phyloP scores from a whole-genome alignment of 2,329 filamentous ascomycete genomes.

The Raffaelea arxii region DNA sequence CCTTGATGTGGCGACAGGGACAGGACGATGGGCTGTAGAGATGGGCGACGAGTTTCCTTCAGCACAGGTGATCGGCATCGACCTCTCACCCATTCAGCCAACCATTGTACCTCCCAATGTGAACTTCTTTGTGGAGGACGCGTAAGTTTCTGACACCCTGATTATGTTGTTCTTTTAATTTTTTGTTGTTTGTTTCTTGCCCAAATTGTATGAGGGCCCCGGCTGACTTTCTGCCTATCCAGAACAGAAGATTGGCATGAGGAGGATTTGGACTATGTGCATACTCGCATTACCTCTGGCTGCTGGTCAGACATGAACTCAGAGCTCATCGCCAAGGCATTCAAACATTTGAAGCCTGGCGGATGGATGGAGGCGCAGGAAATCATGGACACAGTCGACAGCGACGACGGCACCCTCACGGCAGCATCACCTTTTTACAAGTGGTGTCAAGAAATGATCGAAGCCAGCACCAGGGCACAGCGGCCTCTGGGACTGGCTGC shows the following conservation, averaged over 20 bases:
- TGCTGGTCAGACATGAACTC: constrained; percentile 39
- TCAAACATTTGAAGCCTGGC: constrained; percentile 37
- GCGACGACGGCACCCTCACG: constrained; percentile 18
- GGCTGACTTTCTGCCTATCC: neutral
- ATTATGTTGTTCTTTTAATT: neutral
- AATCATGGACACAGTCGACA: constrained; percentile 18
- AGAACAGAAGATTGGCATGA: constrained; percentile 39
- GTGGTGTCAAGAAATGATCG: constrained; percentile 15
- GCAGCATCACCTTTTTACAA: constrained; percentile 8
- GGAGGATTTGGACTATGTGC: constrained; percentile 45
- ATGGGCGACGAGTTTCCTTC: constrained; percentile 53
- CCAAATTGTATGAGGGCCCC: too few species aligned
- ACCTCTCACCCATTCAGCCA: constrained; percentile 60
- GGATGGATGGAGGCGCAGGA: constrained; percentile 49
- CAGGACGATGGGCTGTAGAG: constrained; percentile 58
- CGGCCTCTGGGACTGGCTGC: constrained; percentile 12
- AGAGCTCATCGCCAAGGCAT: constrained; percentile 42
- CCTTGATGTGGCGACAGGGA: constrained; percentile 36
- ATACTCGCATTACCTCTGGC: constrained; percentile 38
- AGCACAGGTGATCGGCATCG: constrained; percentile 50
- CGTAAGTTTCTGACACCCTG: constrained; percentile 18
- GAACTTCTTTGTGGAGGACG: constrained; percentile 64
- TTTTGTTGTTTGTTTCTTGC: neutral
- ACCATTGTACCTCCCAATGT: constrained; percentile 60
- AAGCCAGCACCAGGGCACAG: constrained; percentile 9